Evolutionary conservation across 352 stramenopile species (phyloP), one percentile per base, ranked within the genome.

Genomic region (Blastocystis sp.): DNA sequence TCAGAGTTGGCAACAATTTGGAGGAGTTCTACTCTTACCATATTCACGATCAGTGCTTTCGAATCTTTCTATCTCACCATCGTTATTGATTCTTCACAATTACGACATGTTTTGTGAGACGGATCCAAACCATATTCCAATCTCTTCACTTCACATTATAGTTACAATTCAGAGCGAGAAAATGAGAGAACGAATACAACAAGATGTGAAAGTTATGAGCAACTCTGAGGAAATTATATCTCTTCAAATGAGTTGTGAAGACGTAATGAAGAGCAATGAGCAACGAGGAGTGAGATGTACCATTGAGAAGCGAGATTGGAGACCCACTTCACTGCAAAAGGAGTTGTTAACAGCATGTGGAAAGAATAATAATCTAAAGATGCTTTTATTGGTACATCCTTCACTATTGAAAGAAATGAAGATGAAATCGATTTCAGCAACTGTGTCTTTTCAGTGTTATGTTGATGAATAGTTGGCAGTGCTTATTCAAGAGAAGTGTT

Each of bases 91-190:
- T 6, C 71, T 83, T 0, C 71, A 83, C 51, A 83, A 83, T 37
- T 83, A 83, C 24, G 71, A 83, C 46, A 66, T 61, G 51, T 65
- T 39, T 56, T 35, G 27, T 12, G 71, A 66, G 63, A 49, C 27
- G 5, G 32, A 74, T 9, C 54, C 3, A 32, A 32, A 32, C 12
- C 19, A 7, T 2, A 16, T 61, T 32, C 54, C 19, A 7, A 3
- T 61, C 12, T 32, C 3, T n/a, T 7, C 54, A 7, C 6, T 12
- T n/a, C 19, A 32, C 3, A 12, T 32, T n/a, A 16, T 61, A n/a
- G 54, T 12, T 32, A 61, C 54, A 3, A 14, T 61, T 61, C 54
- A 61, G 12, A 61, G 54, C 12, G 12, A 7, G 27, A 3, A 61
- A 14, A n/a, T 32, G 54, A 14, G 12, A 32, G 54, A 61, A 32